Evolutionary conservation across 1,284 basidiomycete genomes (phyloP).

Genomic region (Spongispora temasekensis): DNA sequence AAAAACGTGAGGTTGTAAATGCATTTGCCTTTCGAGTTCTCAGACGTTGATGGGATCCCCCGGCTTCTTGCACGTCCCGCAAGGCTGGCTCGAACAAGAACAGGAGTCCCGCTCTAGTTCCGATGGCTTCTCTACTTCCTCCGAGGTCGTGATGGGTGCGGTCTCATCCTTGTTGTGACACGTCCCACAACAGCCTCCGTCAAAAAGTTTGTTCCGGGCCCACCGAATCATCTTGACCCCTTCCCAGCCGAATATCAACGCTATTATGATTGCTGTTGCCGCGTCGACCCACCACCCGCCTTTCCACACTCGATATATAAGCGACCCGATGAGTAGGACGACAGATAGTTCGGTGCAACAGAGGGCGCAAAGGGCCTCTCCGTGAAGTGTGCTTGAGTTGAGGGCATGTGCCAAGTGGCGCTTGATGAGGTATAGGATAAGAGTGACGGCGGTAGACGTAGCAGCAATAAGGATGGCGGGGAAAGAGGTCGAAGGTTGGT

Average conservation of each 20-base stretch:
- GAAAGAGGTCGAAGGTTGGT: slow-evolving; percentile 34
- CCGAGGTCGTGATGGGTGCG: not conserved
- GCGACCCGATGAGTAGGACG: slow-evolving; percentile 38
- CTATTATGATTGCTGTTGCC: slow-evolving; percentile 42
- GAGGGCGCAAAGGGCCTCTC: slow-evolving; percentile 42
- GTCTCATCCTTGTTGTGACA: slow-evolving; percentile 5
- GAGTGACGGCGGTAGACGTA: slow-evolving; percentile 40
- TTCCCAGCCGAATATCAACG: slow-evolving; percentile 45
- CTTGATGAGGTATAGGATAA: slow-evolving; percentile 46
- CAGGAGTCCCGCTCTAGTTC: not conserved
- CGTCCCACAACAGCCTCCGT: slow-evolving; percentile 40
- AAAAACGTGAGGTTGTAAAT: too few relatives aligned
- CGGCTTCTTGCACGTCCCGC: slow-evolving; percentile 2
- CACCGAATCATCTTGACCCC: slow-evolving; percentile 43
- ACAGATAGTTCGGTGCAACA: slow-evolving; percentile 39
- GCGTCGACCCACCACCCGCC: slow-evolving; percentile 52
- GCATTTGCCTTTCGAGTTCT: too few relatives aligned
- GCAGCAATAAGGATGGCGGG: slow-evolving; percentile 44
- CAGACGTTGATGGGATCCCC: too few relatives aligned
- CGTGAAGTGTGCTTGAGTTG: slow-evolving; percentile 44
- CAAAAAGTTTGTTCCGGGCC: slow-evolving; percentile 38
- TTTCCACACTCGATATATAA: slow-evolving; percentile 40
- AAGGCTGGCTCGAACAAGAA: not conserved
- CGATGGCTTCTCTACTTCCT: not conserved
- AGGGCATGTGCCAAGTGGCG: slow-evolving; percentile 45